Conservation (phyloP, 306 rosid genomes). For the Trifolium fragiferum region DNA sequence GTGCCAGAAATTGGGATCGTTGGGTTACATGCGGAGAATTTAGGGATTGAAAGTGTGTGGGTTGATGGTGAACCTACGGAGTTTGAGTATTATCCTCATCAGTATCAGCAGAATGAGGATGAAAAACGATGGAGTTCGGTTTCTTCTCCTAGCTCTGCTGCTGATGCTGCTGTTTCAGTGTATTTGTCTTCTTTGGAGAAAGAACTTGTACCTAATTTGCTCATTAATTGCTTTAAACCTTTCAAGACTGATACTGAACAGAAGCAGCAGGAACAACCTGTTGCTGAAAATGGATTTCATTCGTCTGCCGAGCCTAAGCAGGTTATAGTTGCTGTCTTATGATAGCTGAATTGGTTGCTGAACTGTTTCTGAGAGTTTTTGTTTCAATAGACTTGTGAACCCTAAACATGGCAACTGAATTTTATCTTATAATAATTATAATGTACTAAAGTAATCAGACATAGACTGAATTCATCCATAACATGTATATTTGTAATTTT, state of each 20-base stretch:
- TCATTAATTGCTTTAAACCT: slow-evolving; percentile 87
- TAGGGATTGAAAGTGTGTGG: slow-evolving; percentile 75
- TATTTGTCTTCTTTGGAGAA: slow-evolving; percentile 75
- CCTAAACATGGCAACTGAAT: slow-evolving; percentile 4
- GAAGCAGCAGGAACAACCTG: slow-evolving; percentile 53
- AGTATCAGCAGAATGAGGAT: slow-evolving; percentile 52
- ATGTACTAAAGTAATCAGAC: neutral
- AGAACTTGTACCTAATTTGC: slow-evolving; percentile 77
- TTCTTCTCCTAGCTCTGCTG: slow-evolving; percentile 72
- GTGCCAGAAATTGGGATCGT: slow-evolving; percentile 95
- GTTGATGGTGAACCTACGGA: slow-evolving; percentile 93
- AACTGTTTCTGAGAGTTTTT: slow-evolving; percentile 29
- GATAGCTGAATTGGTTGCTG: slow-evolving; percentile 2
- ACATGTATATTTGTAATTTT: neutral
- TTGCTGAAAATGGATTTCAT: slow-evolving; percentile 67
- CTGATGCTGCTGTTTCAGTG: slow-evolving; percentile 71
- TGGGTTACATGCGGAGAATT: slow-evolving; percentile 91
- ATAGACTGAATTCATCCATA: neutral
- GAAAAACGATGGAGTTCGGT: slow-evolving; percentile 66
- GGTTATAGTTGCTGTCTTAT: slow-evolving; percentile 57
- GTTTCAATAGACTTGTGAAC: neutral
- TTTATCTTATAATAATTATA: neutral
- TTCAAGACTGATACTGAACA: slow-evolving; percentile 64
- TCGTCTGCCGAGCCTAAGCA: slow-evolving; percentile 64
- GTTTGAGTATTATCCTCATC: slow-evolving; percentile 83